These are phyloP conservation scores for Fusarium pseudonygamai DNA, from an alignment of 2,329 filamentous ascomycete genomes.

Conservation along the genomic window DNA sequence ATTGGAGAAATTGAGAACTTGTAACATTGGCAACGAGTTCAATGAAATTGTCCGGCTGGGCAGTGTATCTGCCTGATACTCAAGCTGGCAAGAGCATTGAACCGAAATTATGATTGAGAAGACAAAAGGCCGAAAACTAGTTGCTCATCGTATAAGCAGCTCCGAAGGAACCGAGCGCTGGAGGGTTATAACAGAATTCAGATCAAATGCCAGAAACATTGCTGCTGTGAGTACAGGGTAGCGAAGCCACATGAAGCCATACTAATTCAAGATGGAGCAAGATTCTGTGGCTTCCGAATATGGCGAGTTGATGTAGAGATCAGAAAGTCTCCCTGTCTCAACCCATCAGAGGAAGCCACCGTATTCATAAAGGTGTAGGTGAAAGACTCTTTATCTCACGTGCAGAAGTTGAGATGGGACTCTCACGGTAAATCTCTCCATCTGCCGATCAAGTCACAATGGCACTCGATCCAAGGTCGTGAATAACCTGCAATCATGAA, in stretches of 20 bases:
- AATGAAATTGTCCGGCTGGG: neutral
- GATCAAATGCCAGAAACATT: neutral
- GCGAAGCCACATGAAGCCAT: neutral
- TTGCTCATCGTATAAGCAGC: neutral
- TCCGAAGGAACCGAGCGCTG: neutral
- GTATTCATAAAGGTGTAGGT: neutral
- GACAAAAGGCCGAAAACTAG: neutral
- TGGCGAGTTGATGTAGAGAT: constrained; percentile 58
- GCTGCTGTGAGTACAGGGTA: neutral
- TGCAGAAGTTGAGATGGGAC: constrained; percentile 71
- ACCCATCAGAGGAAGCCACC: constrained; percentile 22
- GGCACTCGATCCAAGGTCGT: constrained; percentile 64
- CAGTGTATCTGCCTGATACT: too few relatives aligned
- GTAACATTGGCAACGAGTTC: too few relatives aligned
- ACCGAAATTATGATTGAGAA: too few relatives aligned
- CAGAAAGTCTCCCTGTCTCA: constrained; percentile 67
- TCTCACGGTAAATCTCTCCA: constrained; percentile 68
- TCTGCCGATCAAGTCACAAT: constrained; percentile 72
- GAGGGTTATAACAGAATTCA: neutral
- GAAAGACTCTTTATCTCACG: constrained; percentile 40
- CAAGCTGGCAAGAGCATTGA: neutral
- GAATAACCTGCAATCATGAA: constrained; percentile 67
- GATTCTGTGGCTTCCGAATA: constrained; percentile 18
- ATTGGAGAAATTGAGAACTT: neutral
- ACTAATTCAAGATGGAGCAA: constrained; percentile 15